Percentiles rank a stretch among this genome's conserved stretches.
Conservation (phyloP, 768 basidiomycete species). For the Galerina marginata region DNA sequence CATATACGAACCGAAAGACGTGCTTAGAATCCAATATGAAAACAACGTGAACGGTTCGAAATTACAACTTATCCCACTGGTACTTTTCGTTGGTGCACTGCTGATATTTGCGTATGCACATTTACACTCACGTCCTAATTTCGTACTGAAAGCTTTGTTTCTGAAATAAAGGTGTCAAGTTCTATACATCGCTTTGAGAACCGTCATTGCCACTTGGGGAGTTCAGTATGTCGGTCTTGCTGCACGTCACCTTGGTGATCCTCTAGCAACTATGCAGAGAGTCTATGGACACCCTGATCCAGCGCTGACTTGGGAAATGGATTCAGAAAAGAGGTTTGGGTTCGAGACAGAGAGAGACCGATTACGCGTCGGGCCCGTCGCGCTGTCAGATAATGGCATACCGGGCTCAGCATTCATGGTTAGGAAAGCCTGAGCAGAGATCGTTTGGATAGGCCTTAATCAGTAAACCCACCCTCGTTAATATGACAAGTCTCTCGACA, state of each 20-base stretch:
- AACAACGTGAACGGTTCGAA: not conserved
- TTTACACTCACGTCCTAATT: not conserved
- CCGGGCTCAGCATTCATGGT: not conserved
- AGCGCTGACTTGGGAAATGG: not conserved
- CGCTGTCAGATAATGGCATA: not conserved
- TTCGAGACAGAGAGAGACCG: constrained; percentile 6
- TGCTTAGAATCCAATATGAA: not conserved
- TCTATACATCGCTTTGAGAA: not conserved
- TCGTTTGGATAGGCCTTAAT: no score
- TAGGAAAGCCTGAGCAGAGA: not conserved
- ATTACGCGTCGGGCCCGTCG: not conserved
- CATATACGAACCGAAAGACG: not conserved
- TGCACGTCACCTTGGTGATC: not conserved
- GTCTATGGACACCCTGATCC: constrained; percentile 4
- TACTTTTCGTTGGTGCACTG: not conserved
- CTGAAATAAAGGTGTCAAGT: not conserved
- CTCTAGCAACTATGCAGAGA: not conserved
- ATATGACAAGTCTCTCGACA: no score
- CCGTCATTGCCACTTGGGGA: not conserved
- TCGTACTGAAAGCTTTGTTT: not conserved
- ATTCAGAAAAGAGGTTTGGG: not conserved
- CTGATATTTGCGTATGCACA: constrained; percentile 1
- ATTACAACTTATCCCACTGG: not conserved
- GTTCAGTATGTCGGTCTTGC: constrained; percentile 4
- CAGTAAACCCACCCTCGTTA: no score